Percentiles rank a stretch among this genome's conserved stretches.
Conservation (phyloP, 2,329 filamentous ascomycete species). For the Cercospora sp. region DNA sequence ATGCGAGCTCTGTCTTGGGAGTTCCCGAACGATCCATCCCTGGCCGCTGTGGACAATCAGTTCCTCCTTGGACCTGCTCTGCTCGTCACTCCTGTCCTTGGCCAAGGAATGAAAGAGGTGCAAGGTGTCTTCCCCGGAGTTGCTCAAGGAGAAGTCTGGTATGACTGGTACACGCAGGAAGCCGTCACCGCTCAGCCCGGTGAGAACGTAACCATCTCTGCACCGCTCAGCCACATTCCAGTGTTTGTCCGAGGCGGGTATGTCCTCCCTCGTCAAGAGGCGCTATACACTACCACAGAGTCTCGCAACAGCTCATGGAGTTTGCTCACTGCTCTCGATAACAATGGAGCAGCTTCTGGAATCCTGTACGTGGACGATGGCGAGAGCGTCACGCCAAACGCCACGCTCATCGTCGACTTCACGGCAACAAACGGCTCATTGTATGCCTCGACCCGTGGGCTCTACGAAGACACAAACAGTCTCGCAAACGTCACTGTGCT, state of each 20-base stretch:
- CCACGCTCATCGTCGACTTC: constrained; percentile 55
- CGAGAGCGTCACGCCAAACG: constrained; percentile 61
- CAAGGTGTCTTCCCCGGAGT: constrained; percentile 70
- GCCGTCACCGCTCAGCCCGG: constrained; percentile 55
- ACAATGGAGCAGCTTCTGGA: constrained; percentile 59
- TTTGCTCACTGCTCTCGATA: constrained; percentile 62
- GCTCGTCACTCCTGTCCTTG: constrained; percentile 67
- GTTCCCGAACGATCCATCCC: constrained; percentile 68
- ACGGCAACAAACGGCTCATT: constrained; percentile 50
- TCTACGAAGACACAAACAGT: constrained; percentile 58
- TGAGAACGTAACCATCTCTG: constrained; percentile 61
- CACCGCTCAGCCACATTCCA: constrained; percentile 68
- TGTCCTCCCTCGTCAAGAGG: constrained; percentile 67
- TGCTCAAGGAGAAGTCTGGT: constrained; percentile 64
- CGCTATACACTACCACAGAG: constrained; percentile 65
- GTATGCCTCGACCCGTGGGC: constrained; percentile 52
- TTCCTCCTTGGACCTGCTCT: constrained; percentile 69
- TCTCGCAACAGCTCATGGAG: constrained; percentile 66
- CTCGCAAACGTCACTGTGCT: constrained; percentile 65
- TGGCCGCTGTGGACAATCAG: constrained; percentile 67
- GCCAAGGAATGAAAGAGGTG: constrained; percentile 61
- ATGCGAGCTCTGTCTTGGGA: constrained; percentile 75
- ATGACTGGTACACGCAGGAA: constrained; percentile 75
- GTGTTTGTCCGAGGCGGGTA: constrained; percentile 69
- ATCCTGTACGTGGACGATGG: constrained; percentile 74